A percentile compares a stretch with the other conserved stretches of the same genome.
Evolutionary conservation across 2,329 filamentous ascomycete genomes (phyloP).

Genomic region (Colletotrichum australisinense): DNA sequence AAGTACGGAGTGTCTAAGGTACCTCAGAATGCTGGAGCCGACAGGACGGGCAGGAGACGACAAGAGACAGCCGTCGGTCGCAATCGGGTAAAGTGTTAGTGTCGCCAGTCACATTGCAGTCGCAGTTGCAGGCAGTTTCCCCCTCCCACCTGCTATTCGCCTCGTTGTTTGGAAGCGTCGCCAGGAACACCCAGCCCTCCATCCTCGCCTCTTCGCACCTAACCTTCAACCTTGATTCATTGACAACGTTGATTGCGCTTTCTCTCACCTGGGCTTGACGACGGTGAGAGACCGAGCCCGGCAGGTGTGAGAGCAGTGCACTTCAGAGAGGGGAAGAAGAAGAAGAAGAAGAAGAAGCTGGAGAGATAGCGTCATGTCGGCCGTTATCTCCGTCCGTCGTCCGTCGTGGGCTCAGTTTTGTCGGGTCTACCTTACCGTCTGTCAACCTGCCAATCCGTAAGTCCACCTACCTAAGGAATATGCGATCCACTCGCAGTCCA

Average conservation of each 20-base stretch:
- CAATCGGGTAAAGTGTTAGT: slow-evolving; percentile 21
- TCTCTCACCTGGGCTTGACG: not conserved
- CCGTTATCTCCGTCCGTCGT: slow-evolving; percentile 3
- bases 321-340: not conserved
- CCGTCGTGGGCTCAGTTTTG: not conserved
- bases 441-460: not conserved
- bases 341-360: not conserved
- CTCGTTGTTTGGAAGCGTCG: slow-evolving; percentile 10
- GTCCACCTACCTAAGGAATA: not conserved
- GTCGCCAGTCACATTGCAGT: not conserved
- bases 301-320: not conserved
- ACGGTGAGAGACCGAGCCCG: not conserved
- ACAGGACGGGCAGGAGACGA: not conserved
- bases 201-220: not conserved
- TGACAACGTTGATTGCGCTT: not conserved
- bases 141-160: not conserved
- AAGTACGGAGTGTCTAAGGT: too few species aligned
- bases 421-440: not conserved
- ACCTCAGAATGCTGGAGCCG: not conserved
- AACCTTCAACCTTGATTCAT: not conserved
- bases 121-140: too few species aligned
- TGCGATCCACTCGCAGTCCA: not conserved
- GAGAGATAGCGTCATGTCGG: not conserved
- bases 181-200: slow-evolving; percentile 15
- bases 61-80: slow-evolving; percentile 8